phyloP scores from a whole-genome alignment of 2,329 filamentous ascomycete genomes.

The Pyricularia sp. region DNA sequence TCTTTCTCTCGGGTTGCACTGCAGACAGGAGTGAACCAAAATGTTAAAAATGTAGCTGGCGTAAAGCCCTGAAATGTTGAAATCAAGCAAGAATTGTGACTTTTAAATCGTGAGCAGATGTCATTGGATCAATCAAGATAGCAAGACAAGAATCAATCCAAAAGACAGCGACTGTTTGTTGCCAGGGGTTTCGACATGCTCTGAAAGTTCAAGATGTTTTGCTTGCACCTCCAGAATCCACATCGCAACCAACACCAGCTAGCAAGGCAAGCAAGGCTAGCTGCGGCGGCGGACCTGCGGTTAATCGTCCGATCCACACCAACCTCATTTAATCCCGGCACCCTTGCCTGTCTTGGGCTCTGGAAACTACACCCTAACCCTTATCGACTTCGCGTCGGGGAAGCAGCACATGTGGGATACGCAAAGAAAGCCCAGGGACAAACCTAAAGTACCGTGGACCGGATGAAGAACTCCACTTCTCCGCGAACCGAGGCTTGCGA shows the following conservation, averaged over 20 bases:
- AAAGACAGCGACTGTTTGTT: neutral
- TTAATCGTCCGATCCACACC: neutral
- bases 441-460: neutral
- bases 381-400: neutral
- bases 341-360: neutral
- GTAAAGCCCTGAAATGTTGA: neutral
- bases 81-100: neutral
- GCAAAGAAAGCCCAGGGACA: too few relatives aligned
- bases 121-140: neutral
- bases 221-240: neutral
- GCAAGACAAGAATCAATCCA: neutral
- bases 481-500: neutral
- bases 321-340: neutral
- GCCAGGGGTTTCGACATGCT: neutral
- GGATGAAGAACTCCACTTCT: neutral
- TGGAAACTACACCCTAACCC: neutral
- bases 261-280: neutral
- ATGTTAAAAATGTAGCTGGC: neutral
- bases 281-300: neutral
- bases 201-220: neutral
- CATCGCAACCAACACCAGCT: neutral
- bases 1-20: neutral
- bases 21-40: neutral
- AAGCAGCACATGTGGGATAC: neutral
- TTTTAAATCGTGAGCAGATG: neutral